Conservation (phyloP, 2,329 filamentous ascomycete genomes). For the Verticillium klebahnii region DNA sequence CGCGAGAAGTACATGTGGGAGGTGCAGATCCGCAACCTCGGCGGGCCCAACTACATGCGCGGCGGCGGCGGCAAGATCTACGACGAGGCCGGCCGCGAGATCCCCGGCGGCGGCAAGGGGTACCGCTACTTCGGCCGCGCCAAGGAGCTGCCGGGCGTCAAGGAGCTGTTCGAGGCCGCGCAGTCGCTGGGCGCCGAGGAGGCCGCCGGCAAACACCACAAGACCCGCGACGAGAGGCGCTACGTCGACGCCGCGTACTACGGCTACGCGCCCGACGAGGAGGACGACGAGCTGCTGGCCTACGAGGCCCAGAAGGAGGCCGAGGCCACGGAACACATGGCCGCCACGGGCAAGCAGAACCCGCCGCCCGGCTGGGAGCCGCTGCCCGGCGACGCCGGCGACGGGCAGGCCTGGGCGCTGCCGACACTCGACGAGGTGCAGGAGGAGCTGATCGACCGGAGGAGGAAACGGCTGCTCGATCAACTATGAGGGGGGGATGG, state of each 20-base stretch:
- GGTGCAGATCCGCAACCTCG: constrained; percentile 87
- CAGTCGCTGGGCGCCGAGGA: constrained; percentile 51
- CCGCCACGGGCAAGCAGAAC: constrained; percentile 50
- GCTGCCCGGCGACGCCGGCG: constrained; percentile 80
- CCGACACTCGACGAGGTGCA: constrained; percentile 92
- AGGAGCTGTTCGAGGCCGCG: constrained; percentile 85
- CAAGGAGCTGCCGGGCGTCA: constrained; percentile 85
- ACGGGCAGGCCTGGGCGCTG: constrained; percentile 76
- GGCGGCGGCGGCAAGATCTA: constrained; percentile 63
- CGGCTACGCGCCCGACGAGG: constrained; percentile 88
- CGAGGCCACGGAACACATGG: constrained; percentile 68
- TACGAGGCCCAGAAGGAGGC: constrained; percentile 84
- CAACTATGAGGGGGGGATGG: constrained; percentile 50
- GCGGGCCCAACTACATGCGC: constrained; percentile 96
- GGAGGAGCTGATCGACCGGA: constrained; percentile 82
- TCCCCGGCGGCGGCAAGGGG: constrained; percentile 74
- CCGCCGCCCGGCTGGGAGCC: constrained; percentile 72
- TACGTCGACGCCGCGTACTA: constrained; percentile 93
- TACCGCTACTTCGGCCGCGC: constrained; percentile 94
- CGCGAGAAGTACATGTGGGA: constrained; percentile 99
- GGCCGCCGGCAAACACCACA: constrained; percentile 45
- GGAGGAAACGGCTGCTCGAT: constrained; percentile 77
- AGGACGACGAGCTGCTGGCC: constrained; percentile 72
- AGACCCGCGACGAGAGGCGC: constrained; percentile 65
- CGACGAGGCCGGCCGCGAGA: constrained; percentile 69